These are phyloP conservation scores for Fusarium robinianum DNA, from an alignment of 2,329 filamentous ascomycete species.

Conservation along the genomic window DNA sequence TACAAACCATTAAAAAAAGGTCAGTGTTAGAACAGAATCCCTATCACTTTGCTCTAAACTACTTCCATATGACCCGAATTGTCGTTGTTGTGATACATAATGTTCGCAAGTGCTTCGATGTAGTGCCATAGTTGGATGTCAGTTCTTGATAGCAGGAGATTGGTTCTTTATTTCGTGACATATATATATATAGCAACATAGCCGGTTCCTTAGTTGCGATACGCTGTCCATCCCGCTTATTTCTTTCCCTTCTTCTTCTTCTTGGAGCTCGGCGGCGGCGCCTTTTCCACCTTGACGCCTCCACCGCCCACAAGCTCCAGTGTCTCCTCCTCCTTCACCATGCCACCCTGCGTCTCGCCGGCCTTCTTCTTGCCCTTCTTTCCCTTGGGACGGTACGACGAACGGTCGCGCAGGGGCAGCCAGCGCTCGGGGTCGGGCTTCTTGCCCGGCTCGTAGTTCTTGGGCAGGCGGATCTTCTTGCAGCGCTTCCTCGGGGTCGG, in stretches of 20 bases:
- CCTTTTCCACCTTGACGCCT: constrained; percentile 68
- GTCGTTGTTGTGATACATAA: too few species aligned
- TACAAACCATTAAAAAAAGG: constrained; percentile 32
- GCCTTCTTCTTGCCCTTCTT: constrained; percentile 89
- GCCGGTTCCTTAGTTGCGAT: too few species aligned
- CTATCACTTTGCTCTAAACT: constrained; percentile 13
- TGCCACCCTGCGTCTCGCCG: constrained; percentile 82
- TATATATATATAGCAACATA: too few species aligned
- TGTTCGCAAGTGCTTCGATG: too few species aligned
- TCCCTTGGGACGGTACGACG: constrained; percentile 85
- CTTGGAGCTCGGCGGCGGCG: constrained; percentile 48
- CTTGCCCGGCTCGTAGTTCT: constrained; percentile 76
- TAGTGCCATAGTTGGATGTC: too few species aligned
- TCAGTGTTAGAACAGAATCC: constrained; percentile 34
- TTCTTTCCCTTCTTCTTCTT: constrained; percentile 61
- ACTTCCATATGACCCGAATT: neutral
- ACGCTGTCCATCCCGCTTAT: constrained; percentile 40
- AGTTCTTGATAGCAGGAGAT: too few species aligned
- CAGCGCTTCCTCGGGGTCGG: constrained; percentile 55
- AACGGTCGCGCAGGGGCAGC: constrained; percentile 88
- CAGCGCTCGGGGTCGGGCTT: constrained; percentile 88
- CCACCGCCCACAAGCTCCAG: constrained; percentile 66
- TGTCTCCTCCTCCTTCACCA: constrained; percentile 74
- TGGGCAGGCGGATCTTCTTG: constrained; percentile 67
- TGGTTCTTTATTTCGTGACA: too few species aligned